These are phyloP conservation scores for Osmozyma mogii DNA, from an alignment of 805 yeast species.

Conservation along the genomic window DNA sequence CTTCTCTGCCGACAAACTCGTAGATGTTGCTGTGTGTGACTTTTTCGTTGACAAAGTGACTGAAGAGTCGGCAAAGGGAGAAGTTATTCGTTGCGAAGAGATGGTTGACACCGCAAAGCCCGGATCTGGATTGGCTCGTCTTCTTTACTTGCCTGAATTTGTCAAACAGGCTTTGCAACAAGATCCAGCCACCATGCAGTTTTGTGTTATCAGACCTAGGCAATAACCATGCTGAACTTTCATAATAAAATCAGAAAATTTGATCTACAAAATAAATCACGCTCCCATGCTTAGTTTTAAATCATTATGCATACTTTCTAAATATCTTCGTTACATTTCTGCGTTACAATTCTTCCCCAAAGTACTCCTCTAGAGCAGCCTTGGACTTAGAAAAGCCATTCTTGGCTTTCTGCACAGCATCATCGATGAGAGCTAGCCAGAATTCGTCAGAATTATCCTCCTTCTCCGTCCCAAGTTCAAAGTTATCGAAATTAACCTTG, in stretches of 20 bases:
- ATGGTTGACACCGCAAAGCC: neutral
- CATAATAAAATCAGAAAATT: too few species aligned
- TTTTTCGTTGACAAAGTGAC: slow-evolving; percentile 54
- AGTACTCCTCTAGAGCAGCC: slow-evolving; percentile 44
- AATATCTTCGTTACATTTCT: neutral
- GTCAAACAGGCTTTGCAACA: too few species aligned
- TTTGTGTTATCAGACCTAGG: too few species aligned
- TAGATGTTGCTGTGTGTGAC: slow-evolving; percentile 48
- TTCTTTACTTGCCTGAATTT: too few species aligned
- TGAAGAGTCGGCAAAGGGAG: neutral
- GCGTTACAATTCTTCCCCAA: slow-evolving; percentile 28
- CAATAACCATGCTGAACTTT: too few species aligned
- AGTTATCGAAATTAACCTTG: slow-evolving; percentile 33
- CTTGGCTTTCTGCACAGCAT: slow-evolving; percentile 47
- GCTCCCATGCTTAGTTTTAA: too few species aligned
- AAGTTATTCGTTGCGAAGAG: neutral
- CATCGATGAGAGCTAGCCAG: slow-evolving; percentile 39
- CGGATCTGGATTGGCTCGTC: neutral
- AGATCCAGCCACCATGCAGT: too few species aligned
- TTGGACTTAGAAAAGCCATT: slow-evolving; percentile 44
- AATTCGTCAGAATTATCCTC: slow-evolving; percentile 23
- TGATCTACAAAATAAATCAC: too few species aligned
- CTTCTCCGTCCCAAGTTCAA: slow-evolving; percentile 14
- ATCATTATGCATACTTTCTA: too few species aligned
- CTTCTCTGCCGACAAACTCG: slow-evolving; percentile 54